Evolutionary conservation across 2,329 filamentous ascomycete species (phyloP).

Genomic region (Verticillium klebahnii): DNA sequence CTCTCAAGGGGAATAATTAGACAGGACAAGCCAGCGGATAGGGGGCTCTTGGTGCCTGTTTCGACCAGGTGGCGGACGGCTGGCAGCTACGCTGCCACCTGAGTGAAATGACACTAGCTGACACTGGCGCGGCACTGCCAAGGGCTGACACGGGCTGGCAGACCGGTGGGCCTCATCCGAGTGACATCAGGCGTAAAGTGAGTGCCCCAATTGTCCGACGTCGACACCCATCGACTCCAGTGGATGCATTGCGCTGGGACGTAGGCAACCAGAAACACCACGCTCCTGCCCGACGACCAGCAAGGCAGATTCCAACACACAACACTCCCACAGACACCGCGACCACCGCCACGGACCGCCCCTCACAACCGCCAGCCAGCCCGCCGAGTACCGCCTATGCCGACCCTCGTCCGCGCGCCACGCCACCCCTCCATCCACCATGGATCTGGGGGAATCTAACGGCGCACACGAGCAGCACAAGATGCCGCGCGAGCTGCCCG

Average conservation of each 20-base stretch:
- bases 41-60: background rate
- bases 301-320: background rate
- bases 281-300: background rate
- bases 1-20: background rate
- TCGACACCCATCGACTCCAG: background rate
- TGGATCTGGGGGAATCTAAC: constrained; percentile 54
- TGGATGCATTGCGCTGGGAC: background rate
- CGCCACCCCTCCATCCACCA: constrained; percentile 39
- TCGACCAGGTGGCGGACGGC: background rate
- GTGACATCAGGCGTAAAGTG: background rate
- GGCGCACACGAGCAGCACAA: constrained; percentile 35
- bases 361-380: background rate
- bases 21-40: background rate
- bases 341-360: background rate
- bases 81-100: background rate
- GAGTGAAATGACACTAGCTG: too few species aligned
- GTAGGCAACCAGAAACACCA: background rate
- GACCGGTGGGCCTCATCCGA: background rate
- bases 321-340: too few species aligned
- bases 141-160: background rate
- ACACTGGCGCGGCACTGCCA: background rate
- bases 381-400: background rate
- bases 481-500: constrained; percentile 58
- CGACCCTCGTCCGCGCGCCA: constrained; percentile 1
- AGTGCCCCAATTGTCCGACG: background rate